Conservation (phyloP, 176 grass and related monocot genomes). For the Eleusine indica region DNA sequence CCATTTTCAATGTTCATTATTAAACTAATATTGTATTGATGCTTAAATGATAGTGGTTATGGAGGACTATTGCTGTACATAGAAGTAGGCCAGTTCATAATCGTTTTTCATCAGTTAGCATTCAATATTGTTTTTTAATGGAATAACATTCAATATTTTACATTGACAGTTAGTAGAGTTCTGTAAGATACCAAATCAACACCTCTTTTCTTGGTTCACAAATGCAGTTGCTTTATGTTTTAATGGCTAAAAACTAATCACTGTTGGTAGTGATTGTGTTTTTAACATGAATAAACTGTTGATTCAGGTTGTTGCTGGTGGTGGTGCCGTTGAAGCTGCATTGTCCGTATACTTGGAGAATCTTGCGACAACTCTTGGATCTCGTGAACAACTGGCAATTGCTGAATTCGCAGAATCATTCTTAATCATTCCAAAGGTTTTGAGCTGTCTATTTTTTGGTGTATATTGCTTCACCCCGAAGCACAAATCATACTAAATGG, state of each 20-base stretch:
- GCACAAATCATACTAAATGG: constrained; percentile 2
- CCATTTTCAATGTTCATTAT: background rate
- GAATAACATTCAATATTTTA: background rate
- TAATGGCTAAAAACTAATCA: background rate
- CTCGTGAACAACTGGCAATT: constrained; percentile 80
- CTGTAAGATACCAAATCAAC: background rate
- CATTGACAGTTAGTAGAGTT: background rate
- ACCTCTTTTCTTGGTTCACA: background rate
- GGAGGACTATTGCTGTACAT: background rate
- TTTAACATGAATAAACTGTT: constrained; percentile 20
- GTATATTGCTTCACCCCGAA: background rate
- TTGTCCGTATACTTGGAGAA: constrained; percentile 93
- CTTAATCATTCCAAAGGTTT: constrained; percentile 91
- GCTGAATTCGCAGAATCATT: constrained; percentile 87
- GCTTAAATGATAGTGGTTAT: background rate
- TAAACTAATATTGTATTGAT: background rate
- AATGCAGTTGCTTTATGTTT: background rate
- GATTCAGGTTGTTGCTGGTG: constrained; percentile 85
- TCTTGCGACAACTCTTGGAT: constrained; percentile 80
- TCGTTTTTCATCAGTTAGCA: background rate
- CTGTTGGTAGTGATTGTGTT: background rate
- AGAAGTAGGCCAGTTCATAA: background rate
- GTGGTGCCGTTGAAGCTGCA: constrained; percentile 87
- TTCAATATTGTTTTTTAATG: background rate
- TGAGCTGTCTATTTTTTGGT: background rate